Evolutionary conservation across 345 rosid species (phyloP).

Genomic region (Linum usitatissimum): DNA sequence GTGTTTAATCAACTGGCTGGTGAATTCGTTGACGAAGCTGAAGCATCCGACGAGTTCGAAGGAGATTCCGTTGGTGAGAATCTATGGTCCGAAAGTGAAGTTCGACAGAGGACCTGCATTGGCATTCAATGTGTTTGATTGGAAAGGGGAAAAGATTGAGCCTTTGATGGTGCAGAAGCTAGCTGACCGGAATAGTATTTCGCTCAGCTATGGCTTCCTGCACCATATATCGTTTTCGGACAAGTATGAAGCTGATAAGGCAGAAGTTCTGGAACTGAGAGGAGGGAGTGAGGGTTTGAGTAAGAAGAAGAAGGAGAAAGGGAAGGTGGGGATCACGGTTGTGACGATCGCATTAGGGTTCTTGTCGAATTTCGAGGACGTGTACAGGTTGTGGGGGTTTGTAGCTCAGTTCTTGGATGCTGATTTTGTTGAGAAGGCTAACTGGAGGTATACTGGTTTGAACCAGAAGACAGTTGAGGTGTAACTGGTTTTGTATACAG

Average conservation of each 20-base stretch:
- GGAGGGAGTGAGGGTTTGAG: conserved; percentile 21
- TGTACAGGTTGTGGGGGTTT: conserved; percentile 73
- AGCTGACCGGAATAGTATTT: conserved; percentile 61
- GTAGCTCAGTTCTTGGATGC: conserved; percentile 83
- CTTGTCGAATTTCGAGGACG: conserved; percentile 70
- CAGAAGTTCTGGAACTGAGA: conserved; percentile 38
- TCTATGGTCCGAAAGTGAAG: conserved; percentile 75
- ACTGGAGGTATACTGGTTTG: conserved; percentile 61
- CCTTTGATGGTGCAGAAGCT: conserved; percentile 80
- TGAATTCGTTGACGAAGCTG: conserved; percentile 65
- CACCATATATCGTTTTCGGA: conserved; percentile 55
- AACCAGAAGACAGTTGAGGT: conserved; percentile 55
- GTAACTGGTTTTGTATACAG: conserved; percentile 12
- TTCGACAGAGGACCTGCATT: conserved; percentile 81
- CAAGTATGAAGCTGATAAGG: conserved; percentile 44
- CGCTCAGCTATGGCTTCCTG: conserved; percentile 58
- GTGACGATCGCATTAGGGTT: conserved; percentile 71
- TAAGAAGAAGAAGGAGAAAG: conserved; percentile 28
- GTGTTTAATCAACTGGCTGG: conserved; percentile 86
- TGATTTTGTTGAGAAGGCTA: conserved; percentile 77
- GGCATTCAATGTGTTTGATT: conserved; percentile 73
- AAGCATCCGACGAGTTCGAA: conserved; percentile 59
- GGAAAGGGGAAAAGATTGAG: conserved; percentile 71
- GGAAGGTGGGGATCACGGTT: conserved; percentile 43
- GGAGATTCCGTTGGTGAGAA: conserved; percentile 42